Base-by-base conservation (phyloP, 192 early-diverging fungal species). In the Umbelopsis sp. region DNA sequence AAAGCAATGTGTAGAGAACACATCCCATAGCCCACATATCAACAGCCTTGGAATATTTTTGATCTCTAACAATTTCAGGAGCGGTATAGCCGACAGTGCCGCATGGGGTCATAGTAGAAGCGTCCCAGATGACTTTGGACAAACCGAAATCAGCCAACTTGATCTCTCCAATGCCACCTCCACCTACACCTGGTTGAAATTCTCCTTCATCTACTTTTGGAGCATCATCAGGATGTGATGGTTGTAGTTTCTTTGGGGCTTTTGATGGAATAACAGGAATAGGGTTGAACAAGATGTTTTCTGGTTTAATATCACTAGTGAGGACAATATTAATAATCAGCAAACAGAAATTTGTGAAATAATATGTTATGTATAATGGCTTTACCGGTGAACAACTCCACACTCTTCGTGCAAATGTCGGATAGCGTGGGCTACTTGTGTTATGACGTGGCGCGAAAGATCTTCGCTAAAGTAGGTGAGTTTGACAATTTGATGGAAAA, bases 51-150 rank as follows among this genome's bases (percentile, higher is more conserved):
- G 88, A 90, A 67, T 94, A 94, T 44, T 85, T 79, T 75, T 92
- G 85, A 80, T 90, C 89, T 71, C 83, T 89, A 44, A 97, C 85
- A 68, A 97, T 93, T 79, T 97, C 95, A 25, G 95, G 95, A 1
- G 95, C 95, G 5, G 94, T 93, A 67, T 97, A 97, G 23, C 94
- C 93, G 6, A 95, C 89, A 16, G 95, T 97, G 7, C 95, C 95
- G 66, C 94, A 95, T 10, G 95, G 95, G 41, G 95, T 97, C 79
- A 87, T 87, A 8, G 94, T 94, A 5, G 88, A 82, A 71, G 92
- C 87, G 68, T 93, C 86, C 88, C 91, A 92, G 7, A 94, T 87
- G 7, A 94, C 88, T 77, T 95, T 95, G 51, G 92, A 93, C 37
- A 96, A 74, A 6, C 94, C 93, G 84, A 96, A 96, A 80, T 96